Evolutionary conservation across 2,329 filamentous ascomycete species (phyloP).

Genomic region (Pseudogymnoascus destructans): DNA sequence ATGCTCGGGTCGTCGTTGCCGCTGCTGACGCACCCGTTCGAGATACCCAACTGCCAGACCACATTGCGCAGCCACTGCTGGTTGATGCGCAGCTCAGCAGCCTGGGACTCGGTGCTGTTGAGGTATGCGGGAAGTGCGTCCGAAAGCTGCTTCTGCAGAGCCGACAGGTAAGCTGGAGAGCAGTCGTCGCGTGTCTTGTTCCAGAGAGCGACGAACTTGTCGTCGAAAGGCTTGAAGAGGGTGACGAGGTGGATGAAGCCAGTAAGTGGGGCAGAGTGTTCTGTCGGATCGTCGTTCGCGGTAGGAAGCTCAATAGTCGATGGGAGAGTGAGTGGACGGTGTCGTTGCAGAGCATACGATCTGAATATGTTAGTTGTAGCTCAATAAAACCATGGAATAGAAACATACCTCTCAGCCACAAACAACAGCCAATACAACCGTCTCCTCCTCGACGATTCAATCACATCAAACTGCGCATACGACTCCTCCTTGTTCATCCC

Average conservation of each 20-base stretch:
- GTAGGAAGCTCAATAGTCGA: slow-evolving; percentile 54
- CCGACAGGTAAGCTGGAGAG: slow-evolving; percentile 41
- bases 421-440: slow-evolving; percentile 63
- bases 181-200: slow-evolving; percentile 49
- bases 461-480: slow-evolving; percentile 44
- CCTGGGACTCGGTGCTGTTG: slow-evolving; percentile 37
- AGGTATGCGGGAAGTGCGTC: slow-evolving; percentile 41
- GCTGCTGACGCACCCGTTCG: slow-evolving; percentile 38
- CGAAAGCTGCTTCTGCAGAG: slow-evolving; percentile 49
- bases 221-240: slow-evolving; percentile 54
- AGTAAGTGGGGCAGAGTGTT: slow-evolving; percentile 39
- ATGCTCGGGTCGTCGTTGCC: slow-evolving; percentile 38
- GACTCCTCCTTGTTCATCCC: slow-evolving; percentile 49
- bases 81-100: slow-evolving; percentile 42
- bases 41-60: slow-evolving; percentile 47
- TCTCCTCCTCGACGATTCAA: slow-evolving; percentile 50
- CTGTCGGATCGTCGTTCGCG: slow-evolving; percentile 45
- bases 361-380: slow-evolving; percentile 24
- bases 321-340: slow-evolving; percentile 56
- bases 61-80: slow-evolving; percentile 54
- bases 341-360: slow-evolving; percentile 58
- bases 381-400: background rate
- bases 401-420: slow-evolving; percentile 50
- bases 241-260: slow-evolving; percentile 47
- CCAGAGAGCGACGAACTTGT: slow-evolving; percentile 50